These are phyloP conservation scores for Laburnicola sp. DNA, from an alignment of 2,329 filamentous ascomycete genomes.

Conservation along the genomic window DNA sequence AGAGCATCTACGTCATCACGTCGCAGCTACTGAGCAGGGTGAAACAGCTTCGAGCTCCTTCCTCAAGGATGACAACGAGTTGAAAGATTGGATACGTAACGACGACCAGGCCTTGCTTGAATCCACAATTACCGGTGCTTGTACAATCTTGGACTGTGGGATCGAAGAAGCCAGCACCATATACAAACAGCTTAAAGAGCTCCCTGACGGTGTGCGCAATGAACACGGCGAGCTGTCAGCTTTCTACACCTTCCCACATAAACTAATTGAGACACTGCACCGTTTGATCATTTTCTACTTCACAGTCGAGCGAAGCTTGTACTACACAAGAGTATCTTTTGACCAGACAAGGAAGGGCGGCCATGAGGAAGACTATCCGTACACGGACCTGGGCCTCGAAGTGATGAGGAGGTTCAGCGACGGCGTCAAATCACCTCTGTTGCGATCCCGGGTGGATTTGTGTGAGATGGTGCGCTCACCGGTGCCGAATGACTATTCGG, in stretches of 20 bases:
- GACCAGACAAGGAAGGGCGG: not conserved
- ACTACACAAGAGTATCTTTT: conserved; percentile 17
- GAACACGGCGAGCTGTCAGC: conserved; percentile 30
- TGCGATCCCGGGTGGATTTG: conserved; percentile 25
- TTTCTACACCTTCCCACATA: conserved; percentile 28
- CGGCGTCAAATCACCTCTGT: conserved; percentile 16
- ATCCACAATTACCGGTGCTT: conserved; percentile 17
- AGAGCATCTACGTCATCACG: conserved; percentile 27
- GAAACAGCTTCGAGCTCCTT: not conserved
- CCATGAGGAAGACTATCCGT: conserved; percentile 6
- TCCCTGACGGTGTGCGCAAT: conserved; percentile 32
- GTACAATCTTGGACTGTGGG: conserved; percentile 22
- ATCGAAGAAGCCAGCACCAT: conserved; percentile 16
- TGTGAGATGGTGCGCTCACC: conserved; percentile 30
- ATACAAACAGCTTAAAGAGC: conserved; percentile 20
- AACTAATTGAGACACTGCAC: conserved; percentile 28
- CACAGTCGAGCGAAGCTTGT: conserved; percentile 31
- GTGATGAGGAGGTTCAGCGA: conserved; percentile 26
- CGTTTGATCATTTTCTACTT: conserved; percentile 30
- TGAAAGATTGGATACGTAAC: conserved; percentile 29
- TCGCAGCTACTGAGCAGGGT: not conserved
- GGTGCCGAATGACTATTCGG: conserved; percentile 11
- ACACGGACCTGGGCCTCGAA: conserved; percentile 15
- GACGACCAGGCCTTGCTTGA: conserved; percentile 26
- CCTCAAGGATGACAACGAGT: conserved; percentile 1